Base-by-base conservation (phyloP, 345 rosid species). In the Eucalyptus urophylla region DNA sequence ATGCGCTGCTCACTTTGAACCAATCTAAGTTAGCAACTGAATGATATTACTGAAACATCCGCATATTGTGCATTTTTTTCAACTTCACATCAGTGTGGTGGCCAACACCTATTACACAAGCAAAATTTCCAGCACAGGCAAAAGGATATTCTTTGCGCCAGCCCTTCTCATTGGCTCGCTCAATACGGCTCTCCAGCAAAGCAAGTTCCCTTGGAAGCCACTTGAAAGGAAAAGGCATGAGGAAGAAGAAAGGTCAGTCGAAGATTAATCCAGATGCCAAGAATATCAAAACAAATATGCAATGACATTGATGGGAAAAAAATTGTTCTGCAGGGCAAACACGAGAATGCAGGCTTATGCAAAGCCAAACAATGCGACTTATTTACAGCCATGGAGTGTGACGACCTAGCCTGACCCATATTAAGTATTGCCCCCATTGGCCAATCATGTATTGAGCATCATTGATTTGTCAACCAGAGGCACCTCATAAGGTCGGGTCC, bases 61-160 rank as follows among this genome's bases (percentile, higher is more conserved):
- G 6, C 83, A 37, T 37, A 24, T 11, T 76, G 47, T 76, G 47
- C 83, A 76, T 76, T 37, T 21, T 76, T 76, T 37, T 76, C 27
- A 76, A 76, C 43, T 76, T 21, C 83, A 76, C 45, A 37, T 76
- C 5, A 37, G 15, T 37, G 5, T 11, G 45, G 21, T 37, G 83
- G 87, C 40, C 62, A 86, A 50, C 62, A 86, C 62, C 43, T 58
- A 33, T 87, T 37, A 76, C 47, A 21, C 83, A 40, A 76, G 85
- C 29, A 76, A 76, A 76, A 40, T 76, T 72, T 76, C 85, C 47
- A 76, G 85, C 83, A 37, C 51, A 91, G 31, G 89, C 8, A 50
- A 89, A 94, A 96, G 98, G 99, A 97, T 97, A 97, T 97, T 97
- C 99, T 95, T 90, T 95, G 87, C 98, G 97, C 98, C 96, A 95